Evolutionary conservation across 139 green algal genomes (phyloP), one percentile per base, ranked within the genome.

Genomic region (Dunaliella primolecta): DNA sequence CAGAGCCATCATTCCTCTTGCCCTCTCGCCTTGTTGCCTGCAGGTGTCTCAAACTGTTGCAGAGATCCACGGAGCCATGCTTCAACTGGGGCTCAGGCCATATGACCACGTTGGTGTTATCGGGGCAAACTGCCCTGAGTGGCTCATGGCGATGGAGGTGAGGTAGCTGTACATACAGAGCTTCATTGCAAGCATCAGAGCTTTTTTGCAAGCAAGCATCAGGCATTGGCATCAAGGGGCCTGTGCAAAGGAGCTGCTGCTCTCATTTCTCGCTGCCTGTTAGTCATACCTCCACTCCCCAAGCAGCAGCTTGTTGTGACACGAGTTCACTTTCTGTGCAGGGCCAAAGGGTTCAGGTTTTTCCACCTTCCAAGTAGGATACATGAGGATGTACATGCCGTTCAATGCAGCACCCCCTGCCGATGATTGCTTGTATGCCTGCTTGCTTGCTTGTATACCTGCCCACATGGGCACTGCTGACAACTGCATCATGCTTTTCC

Each of bases 101-200:
- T 32, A 75, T 23, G 86, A 91, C 86, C 83, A 81, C 27, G 79
- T 94, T 11, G 88, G 91, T 29, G 81, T 95, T 20, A 91, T 93
- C 36, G 90, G 90, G 0, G 56, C 84, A 36, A 96, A 96, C 87
- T 93, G 81, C 86, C 87, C 89, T 1, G 81, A 96, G 86, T 95
- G 92, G 93, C 93, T 95, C 90, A 87, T 95, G 23, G 87, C 93
- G 29, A 94, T 95, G 91, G 91, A 95, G 90, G 93, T 93, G 36
- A 1, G 83, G 33, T 20, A 72, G 33, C 30, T 20, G 37, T 37
- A 79, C n/a, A n/a, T n/a, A n/a, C n/a, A n/a, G n/a, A n/a, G n/a
- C n/a, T n/a, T n/a, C n/a, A n/a, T n/a, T n/a, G n/a, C n/a, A n/a
- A n/a, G n/a, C n/a, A n/a, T n/a, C n/a, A n/a, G n/a, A n/a, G n/a